Conservation (phyloP, 2,329 filamentous ascomycete species). For the Aspergillus pseudonomiae region DNA sequence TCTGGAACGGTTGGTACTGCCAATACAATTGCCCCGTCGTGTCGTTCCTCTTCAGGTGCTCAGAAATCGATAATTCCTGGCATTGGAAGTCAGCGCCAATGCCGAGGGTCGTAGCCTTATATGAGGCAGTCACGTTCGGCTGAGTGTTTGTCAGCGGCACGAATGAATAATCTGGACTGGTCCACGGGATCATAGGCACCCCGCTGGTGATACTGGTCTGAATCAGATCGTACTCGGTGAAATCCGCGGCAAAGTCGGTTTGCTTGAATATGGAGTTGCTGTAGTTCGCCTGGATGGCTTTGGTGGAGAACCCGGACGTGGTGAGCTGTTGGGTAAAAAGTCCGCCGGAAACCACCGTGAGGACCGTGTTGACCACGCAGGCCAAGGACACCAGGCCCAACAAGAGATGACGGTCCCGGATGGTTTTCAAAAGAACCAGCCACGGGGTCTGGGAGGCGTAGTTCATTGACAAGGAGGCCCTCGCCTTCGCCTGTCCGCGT, state of each 20-base stretch:
- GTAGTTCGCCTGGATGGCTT: conserved; percentile 31
- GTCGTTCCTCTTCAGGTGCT: conserved; percentile 20
- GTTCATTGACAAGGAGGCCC: conserved; percentile 34
- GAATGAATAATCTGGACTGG: conserved; percentile 35
- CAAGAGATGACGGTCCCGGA: conserved; percentile 31
- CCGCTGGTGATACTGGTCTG: conserved; percentile 40
- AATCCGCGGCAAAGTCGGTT: conserved; percentile 37
- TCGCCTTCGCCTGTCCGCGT: conserved; percentile 30
- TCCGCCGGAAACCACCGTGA: conserved; percentile 37
- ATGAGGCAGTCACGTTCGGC: conserved; percentile 26
- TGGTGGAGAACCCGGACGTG: conserved; percentile 28
- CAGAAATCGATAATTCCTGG: conserved; percentile 19
- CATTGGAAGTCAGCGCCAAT: conserved; percentile 33
- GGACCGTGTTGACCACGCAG: conserved; percentile 33
- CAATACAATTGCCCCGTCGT: conserved; percentile 24
- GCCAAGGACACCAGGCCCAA: conserved; percentile 34
- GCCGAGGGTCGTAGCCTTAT: conserved; percentile 32
- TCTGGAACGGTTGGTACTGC: conserved; percentile 29
- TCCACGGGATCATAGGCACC: conserved; percentile 36
- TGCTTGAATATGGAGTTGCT: conserved; percentile 32
- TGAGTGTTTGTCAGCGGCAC: conserved; percentile 29
- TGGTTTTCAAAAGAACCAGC: conserved; percentile 32
- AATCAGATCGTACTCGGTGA: conserved; percentile 39
- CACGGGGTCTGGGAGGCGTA: conserved; percentile 38
- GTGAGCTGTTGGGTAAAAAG: conserved; percentile 37